Evolutionary conservation across 257 asterid genomes (phyloP), one percentile per base, ranked within the genome.

Genomic region (Sherardia arvensis): DNA sequence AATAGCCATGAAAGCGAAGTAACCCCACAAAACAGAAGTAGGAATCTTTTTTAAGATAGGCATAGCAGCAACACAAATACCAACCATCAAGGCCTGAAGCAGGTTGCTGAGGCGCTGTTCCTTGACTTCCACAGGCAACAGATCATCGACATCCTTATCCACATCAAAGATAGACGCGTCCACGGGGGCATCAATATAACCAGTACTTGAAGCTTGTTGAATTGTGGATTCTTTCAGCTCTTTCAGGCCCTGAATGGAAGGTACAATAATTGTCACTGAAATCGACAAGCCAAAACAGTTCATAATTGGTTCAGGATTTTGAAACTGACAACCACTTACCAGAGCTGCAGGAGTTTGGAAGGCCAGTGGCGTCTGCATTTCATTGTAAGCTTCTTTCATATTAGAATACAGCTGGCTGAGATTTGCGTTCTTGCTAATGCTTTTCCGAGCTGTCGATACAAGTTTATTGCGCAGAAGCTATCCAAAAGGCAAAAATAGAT

Each of bases 1-100:
- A 51, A 93, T 93, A 3, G 99, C 97, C 99, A 93, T 93, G 90
- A 87, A 93, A 27, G 99, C 97, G 34, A 93, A 93, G 84, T 93
- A 93, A 14, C 99, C 99, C 99, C 99, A 93, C 14, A 93, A 88
- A 65, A 93, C 97, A 0, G 99, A 83, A 53, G 97, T 81, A 29
- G 99, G 99, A 67, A 93, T 93, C 82, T 62, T 87, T 73, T 89
- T 90, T 43, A 93, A 61, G 56, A 89, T 58, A 49, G 99, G 99
- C 97, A 93, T 84, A 29, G 96, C 96, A 54, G 90, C 97, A 60
- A 93, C 96, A 61, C 97, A 90, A 43, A 62, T 58, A 64, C 84
- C 97, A 14, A 83, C 97, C 91, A 87, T 85, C 64, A 83, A 59
- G 22, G 99, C 80, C 74, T 93, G 99, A 53, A 90, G 92, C 62